phyloP scores from a whole-genome alignment of 148 eudicot genomes.

The Cornus florida region DNA sequence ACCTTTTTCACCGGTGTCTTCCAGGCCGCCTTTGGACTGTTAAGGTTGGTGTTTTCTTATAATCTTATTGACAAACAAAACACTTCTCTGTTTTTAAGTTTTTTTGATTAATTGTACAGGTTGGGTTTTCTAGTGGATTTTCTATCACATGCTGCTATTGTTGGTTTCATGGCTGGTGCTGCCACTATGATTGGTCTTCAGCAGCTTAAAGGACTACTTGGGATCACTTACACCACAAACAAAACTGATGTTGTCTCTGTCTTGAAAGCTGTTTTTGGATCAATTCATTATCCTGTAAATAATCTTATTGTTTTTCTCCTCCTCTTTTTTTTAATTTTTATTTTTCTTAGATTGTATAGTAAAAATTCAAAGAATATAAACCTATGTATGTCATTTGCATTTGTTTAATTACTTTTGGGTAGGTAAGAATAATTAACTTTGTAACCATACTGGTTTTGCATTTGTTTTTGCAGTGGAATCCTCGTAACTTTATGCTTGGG shows the following conservation, averaged over 20 bases:
- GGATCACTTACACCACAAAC: slow-evolving; percentile 41
- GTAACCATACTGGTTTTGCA: neutral
- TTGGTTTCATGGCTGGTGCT: slow-evolving; percentile 68
- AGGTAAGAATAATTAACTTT: too few relatives aligned
- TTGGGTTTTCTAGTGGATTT: slow-evolving; percentile 65
- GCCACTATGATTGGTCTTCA: slow-evolving; percentile 59
- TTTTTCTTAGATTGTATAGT: too few relatives aligned
- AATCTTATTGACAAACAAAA: neutral
- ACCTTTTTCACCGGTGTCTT: slow-evolving; percentile 52
- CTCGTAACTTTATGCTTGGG: slow-evolving; percentile 45
- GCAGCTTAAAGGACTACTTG: slow-evolving; percentile 61
- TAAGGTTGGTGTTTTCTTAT: slow-evolving; percentile 30
- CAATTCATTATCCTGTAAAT: slow-evolving; percentile 32
- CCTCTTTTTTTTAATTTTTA: neutral
- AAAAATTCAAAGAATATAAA: too few relatives aligned
- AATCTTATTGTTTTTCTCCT: neutral
- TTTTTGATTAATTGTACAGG: slow-evolving; percentile 12
- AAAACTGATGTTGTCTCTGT: slow-evolving; percentile 61
- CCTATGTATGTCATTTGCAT: neutral
- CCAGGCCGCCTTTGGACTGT: slow-evolving; percentile 56
- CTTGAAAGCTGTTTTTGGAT: slow-evolving; percentile 32
- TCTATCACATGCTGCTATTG: slow-evolving; percentile 61
- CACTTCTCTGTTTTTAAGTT: neutral
- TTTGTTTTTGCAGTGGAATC: slow-evolving; percentile 35
- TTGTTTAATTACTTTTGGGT: neutral